Conservation (phyloP, 1,284 basidiomycete genomes). For the Xerocomus subilludens region DNA sequence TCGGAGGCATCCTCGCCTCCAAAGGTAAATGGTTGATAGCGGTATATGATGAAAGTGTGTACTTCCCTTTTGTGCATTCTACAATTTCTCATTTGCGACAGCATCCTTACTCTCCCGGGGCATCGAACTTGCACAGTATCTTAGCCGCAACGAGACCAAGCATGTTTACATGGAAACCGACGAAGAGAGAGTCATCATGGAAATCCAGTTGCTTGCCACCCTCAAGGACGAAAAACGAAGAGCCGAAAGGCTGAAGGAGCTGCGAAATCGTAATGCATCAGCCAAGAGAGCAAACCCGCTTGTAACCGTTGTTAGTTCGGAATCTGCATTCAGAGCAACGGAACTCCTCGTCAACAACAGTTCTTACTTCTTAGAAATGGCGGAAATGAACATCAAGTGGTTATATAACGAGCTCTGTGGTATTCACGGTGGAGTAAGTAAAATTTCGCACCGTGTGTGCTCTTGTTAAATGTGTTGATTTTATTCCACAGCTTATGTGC, state of each 20-base stretch:
- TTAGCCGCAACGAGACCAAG: slow-evolving; percentile 28
- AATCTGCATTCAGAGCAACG: slow-evolving; percentile 14
- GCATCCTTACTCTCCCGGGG: not conserved
- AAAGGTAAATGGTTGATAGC: not conserved
- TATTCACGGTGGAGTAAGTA: slow-evolving; percentile 23
- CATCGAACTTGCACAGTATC: slow-evolving; percentile 20
- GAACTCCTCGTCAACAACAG: slow-evolving; percentile 12
- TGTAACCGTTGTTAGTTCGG: slow-evolving; percentile 6
- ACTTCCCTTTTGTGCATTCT: not conserved
- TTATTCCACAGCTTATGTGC: slow-evolving; percentile 21
- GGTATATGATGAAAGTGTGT: not conserved
- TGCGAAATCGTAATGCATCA: not conserved
- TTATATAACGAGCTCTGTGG: slow-evolving; percentile 19
- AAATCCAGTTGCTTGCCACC: slow-evolving; percentile 24
- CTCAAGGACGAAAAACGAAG: not conserved
- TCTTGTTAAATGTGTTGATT: too few relatives aligned
- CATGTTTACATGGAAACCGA: slow-evolving; percentile 35
- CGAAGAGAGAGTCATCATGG: slow-evolving; percentile 28
- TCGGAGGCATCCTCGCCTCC: too few relatives aligned
- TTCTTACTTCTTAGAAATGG: slow-evolving; percentile 26
- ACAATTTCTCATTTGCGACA: not conserved
- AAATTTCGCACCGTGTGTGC: not conserved
- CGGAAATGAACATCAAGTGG: slow-evolving; percentile 30
- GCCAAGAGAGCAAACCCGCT: slow-evolving; percentile 21
- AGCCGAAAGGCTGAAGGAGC: slow-evolving; percentile 9